phyloP scores from a whole-genome alignment of 1,139 yeast species.

The Ogataea hybrid region DNA sequence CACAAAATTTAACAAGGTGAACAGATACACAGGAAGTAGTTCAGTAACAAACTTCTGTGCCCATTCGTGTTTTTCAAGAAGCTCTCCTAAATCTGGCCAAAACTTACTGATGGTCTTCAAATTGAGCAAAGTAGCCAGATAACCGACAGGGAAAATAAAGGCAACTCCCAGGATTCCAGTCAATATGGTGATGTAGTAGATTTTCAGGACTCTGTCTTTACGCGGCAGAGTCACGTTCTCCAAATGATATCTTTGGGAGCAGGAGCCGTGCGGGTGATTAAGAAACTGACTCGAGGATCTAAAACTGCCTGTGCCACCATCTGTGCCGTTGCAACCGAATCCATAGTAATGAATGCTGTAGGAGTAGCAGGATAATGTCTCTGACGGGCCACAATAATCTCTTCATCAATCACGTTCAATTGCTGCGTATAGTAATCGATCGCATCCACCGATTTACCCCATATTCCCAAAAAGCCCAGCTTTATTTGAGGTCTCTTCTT shows the following conservation, averaged over 20 bases:
- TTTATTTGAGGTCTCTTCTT: constrained; percentile 50
- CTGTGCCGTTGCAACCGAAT: constrained; percentile 80
- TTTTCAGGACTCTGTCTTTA: constrained; percentile 51
- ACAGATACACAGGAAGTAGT: constrained; percentile 70
- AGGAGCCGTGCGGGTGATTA: constrained; percentile 72
- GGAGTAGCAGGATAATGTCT: constrained; percentile 69
- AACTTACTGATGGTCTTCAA: constrained; percentile 66
- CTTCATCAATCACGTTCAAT: constrained; percentile 56
- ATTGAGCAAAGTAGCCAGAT: constrained; percentile 69
- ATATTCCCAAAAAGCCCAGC: constrained; percentile 50
- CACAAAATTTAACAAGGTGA: constrained; percentile 62
- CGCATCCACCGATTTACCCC: constrained; percentile 63
- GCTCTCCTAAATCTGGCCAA: constrained; percentile 70
- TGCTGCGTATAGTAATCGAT: constrained; percentile 60
- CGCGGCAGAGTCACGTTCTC: constrained; percentile 66
- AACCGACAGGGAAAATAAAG: constrained; percentile 66
- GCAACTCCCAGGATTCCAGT: constrained; percentile 63
- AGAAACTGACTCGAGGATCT: constrained; percentile 72
- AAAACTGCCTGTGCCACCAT: constrained; percentile 83
- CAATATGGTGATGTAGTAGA: constrained; percentile 57
- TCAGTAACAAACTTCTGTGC: constrained; percentile 72
- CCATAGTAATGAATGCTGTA: constrained; percentile 80
- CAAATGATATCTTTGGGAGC: constrained; percentile 80
- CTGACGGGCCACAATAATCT: constrained; percentile 54
- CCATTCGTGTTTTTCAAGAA: constrained; percentile 61